Evolutionary conservation across 352 stramenopile species (phyloP).

Genomic region (Aphanomyces invadans): DNA sequence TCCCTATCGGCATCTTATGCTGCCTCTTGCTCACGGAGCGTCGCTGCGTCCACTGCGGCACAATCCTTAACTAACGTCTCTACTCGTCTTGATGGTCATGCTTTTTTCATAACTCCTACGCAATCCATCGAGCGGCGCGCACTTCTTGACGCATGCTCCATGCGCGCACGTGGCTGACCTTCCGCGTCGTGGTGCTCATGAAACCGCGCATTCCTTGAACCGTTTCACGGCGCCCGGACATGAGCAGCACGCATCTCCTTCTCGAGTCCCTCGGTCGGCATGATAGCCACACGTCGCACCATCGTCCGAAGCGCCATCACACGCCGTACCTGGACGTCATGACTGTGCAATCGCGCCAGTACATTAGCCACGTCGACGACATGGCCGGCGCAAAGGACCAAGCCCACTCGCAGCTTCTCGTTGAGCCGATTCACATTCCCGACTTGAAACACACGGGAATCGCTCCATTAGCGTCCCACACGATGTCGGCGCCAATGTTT

Average conservation of each 20-base stretch:
- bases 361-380: slow-evolving; percentile 3
- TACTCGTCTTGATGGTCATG: neutral
- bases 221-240: too few species aligned
- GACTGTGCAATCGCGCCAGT: slow-evolving; percentile 47
- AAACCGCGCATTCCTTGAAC: neutral
- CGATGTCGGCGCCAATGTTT: slow-evolving; percentile 35
- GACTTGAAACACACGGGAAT: slow-evolving; percentile 54
- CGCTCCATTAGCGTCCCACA: slow-evolving; percentile 23
- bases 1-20: slow-evolving; percentile 24
- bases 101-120: neutral
- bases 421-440: slow-evolving; percentile 53
- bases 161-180: too few species aligned
- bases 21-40: slow-evolving; percentile 25
- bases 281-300: neutral
- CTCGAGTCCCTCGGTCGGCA: neutral
- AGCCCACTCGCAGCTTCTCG: slow-evolving; percentile 30
- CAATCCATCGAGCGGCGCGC: too few species aligned
- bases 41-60: slow-evolving; percentile 18
- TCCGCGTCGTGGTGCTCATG: too few species aligned
- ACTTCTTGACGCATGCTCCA: too few species aligned
- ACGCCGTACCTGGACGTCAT: slow-evolving; percentile 56
- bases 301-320: neutral
- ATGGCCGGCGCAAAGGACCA: too few species aligned
- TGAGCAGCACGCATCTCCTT: neutral
- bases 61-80: slow-evolving; percentile 5